Percentiles rank a stretch among this genome's conserved stretches.
These are phyloP conservation scores for Psilocybe cubensis DNA, from an alignment of 768 basidiomycete species.

Conservation along the genomic window DNA sequence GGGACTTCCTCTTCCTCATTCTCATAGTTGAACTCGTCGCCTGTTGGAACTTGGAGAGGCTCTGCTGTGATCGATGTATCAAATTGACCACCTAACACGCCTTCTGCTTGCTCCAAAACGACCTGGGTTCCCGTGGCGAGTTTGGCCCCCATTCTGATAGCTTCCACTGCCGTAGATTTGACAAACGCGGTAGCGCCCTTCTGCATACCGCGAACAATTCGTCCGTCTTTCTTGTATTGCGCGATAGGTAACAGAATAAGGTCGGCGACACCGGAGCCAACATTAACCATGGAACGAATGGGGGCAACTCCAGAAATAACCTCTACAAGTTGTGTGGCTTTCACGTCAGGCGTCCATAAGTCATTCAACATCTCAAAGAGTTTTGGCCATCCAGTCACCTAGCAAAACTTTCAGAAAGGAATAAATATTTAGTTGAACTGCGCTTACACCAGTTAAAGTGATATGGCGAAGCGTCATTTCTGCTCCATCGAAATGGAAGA, in stretches of 20 bases:
- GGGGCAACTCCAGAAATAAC: conserved; percentile 97
- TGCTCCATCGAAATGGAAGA: conserved; percentile 99
- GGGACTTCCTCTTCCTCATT: conserved; percentile 48
- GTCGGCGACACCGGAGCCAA: conserved; percentile 96
- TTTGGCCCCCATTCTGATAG: conserved; percentile 91
- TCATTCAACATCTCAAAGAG: conserved; percentile 94
- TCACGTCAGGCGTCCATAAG: conserved; percentile 98
- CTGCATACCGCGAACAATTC: conserved; percentile 90
- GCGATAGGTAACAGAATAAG: conserved; percentile 94
- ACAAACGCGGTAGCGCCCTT: conserved; percentile 93
- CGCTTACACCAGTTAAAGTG: conserved; percentile 83
- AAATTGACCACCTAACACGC: conserved; percentile 82
- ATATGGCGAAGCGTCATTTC: conserved; percentile 98
- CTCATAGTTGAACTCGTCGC: conserved; percentile 34
- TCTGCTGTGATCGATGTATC: conserved; percentile 68
- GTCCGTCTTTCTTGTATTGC: conserved; percentile 96
- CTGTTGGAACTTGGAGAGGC: conserved; percentile 53
- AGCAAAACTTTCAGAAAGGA: conserved; percentile 1
- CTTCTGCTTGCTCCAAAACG: conserved; percentile 94
- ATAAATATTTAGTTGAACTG: not conserved
- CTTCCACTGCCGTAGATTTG: conserved; percentile 93
- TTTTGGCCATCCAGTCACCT: conserved; percentile 94
- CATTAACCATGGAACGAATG: conserved; percentile 95
- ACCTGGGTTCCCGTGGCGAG: conserved; percentile 98
- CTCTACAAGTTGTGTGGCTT: conserved; percentile 96